phyloP scores from a whole-genome alignment of 495 filamentous ascomycete species.

The Poronia punctata region DNA sequence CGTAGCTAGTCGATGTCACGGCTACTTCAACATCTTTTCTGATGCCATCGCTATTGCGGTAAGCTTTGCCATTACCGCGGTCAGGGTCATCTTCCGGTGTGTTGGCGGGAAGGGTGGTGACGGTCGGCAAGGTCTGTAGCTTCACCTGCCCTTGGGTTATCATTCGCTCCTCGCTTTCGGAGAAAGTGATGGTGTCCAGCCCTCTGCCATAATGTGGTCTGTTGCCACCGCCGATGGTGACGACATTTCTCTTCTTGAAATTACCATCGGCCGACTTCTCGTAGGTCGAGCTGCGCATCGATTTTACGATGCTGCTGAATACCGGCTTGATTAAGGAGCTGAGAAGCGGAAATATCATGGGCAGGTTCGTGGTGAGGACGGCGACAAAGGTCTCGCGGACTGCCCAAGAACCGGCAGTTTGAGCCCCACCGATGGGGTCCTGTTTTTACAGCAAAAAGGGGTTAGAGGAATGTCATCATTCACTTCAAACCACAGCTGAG shows the following conservation, averaged over 20 bases:
- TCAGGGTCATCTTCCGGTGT: no score
- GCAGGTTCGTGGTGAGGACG: slow-evolving; percentile 45
- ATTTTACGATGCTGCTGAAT: not conserved
- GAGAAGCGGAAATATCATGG: slow-evolving; percentile 47
- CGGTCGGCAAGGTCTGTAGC: slow-evolving; percentile 20
- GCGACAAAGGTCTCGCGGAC: slow-evolving; percentile 48
- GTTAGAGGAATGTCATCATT: not conserved
- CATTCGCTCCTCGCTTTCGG: slow-evolving; percentile 35
- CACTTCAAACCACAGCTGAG: not conserved
- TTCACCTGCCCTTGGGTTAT: slow-evolving; percentile 24
- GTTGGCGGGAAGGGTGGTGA: not conserved
- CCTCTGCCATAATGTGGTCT: slow-evolving; percentile 24
- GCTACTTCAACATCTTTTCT: slow-evolving; percentile 8
- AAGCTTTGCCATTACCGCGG: not conserved
- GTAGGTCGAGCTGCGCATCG: slow-evolving; percentile 1
- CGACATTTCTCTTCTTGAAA: not conserved
- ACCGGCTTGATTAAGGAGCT: slow-evolving; percentile 32
- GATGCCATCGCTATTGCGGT: slow-evolving; percentile 1
- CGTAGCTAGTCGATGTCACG: no score
- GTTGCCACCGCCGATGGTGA: slow-evolving; percentile 3
- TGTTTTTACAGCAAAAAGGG: no score
- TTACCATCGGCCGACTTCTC: slow-evolving; percentile 1
- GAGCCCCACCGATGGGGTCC: slow-evolving; percentile 41
- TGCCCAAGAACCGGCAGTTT: slow-evolving; percentile 42
- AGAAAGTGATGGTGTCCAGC: slow-evolving; percentile 30